Percentiles rank a stretch among this genome's conserved stretches.
Evolutionary conservation across 345 rosid genomes (phyloP).

Genomic region (Noccaea caerulescens): DNA sequence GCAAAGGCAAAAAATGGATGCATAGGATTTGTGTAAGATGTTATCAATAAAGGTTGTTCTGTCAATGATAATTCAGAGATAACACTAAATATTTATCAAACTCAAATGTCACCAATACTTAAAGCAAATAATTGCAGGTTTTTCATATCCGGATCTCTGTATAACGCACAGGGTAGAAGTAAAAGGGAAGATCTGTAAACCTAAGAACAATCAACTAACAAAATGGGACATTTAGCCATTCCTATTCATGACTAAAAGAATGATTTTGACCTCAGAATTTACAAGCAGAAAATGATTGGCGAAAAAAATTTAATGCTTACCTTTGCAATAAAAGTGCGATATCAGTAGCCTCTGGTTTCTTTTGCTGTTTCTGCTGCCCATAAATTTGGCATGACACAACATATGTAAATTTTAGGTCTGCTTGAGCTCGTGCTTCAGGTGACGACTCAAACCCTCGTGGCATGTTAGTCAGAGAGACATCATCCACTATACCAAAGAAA

Average conservation of each 20-base stretch:
- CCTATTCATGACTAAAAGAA: slow-evolving; percentile 31
- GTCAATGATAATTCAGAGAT: neutral
- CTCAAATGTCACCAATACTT: slow-evolving; percentile 15
- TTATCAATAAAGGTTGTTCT: neutral
- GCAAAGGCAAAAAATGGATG: slow-evolving; percentile 25
- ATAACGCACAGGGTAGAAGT: neutral
- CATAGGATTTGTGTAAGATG: slow-evolving; percentile 7
- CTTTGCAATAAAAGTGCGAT: slow-evolving; percentile 89
- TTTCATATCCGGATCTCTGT: slow-evolving; percentile 11
- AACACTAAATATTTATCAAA: neutral
- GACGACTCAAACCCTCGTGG: slow-evolving; percentile 79
- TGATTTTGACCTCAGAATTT: slow-evolving; percentile 15
- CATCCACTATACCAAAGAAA: slow-evolving; percentile 56
- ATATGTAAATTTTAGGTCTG: slow-evolving; percentile 93
- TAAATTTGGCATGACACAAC: slow-evolving; percentile 98
- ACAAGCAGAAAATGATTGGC: slow-evolving; percentile 15
- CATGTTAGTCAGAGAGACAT: slow-evolving; percentile 52
- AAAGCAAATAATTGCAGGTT: slow-evolving; percentile 12
- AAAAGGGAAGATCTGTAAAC: neutral
- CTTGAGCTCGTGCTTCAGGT: slow-evolving; percentile 88
- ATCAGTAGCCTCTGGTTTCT: slow-evolving; percentile 89
- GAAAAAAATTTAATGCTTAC: slow-evolving; percentile 41
- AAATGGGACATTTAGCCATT: slow-evolving; percentile 19
- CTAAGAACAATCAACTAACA: slow-evolving; percentile 7
- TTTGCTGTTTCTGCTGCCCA: slow-evolving; percentile 93